Percentiles rank a stretch among this genome's conserved stretches.
Conservation (phyloP, 495 filamentous ascomycete species). For the Xylaria cubensis region DNA sequence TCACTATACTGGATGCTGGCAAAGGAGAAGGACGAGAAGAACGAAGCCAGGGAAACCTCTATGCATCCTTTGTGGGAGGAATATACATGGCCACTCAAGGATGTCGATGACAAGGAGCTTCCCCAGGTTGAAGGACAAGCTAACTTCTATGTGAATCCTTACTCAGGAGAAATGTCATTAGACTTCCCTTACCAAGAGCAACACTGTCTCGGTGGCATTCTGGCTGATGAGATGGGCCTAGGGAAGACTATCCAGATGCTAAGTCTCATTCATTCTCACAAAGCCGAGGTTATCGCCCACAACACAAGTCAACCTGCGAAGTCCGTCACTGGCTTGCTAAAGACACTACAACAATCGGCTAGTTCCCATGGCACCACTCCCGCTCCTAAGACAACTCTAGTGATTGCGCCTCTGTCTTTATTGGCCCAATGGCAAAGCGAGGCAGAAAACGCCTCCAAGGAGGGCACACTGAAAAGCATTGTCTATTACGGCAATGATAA, state of each 20-base stretch:
- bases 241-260: slow-evolving; percentile 99
- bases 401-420: slow-evolving; percentile 93
- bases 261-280: slow-evolving; percentile 86
- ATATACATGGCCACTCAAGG: slow-evolving; percentile 86
- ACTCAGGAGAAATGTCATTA: slow-evolving; percentile 92
- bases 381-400: slow-evolving; percentile 90
- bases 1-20: slow-evolving; percentile 93
- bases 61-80: slow-evolving; percentile 99
- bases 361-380: slow-evolving; percentile 59
- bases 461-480: slow-evolving; percentile 79
- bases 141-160: slow-evolving; percentile 93
- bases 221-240: slow-evolving; percentile 91
- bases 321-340: slow-evolving; percentile 34
- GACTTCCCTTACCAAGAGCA: slow-evolving; percentile 93
- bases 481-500: slow-evolving; percentile 94
- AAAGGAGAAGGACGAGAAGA: slow-evolving; percentile 83
- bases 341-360: slow-evolving; percentile 64
- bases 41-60: slow-evolving; percentile 66
- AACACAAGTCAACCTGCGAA: slow-evolving; percentile 35
- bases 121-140: slow-evolving; percentile 66
- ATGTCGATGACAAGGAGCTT: slow-evolving; percentile 80
- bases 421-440: slow-evolving; percentile 97
- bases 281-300: slow-evolving; percentile 59
- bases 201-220: slow-evolving; percentile 89
- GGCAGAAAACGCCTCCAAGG: slow-evolving; percentile 82